phyloP scores from a whole-genome alignment of 2,329 filamentous ascomycete genomes.

The Xylaria sp. region DNA sequence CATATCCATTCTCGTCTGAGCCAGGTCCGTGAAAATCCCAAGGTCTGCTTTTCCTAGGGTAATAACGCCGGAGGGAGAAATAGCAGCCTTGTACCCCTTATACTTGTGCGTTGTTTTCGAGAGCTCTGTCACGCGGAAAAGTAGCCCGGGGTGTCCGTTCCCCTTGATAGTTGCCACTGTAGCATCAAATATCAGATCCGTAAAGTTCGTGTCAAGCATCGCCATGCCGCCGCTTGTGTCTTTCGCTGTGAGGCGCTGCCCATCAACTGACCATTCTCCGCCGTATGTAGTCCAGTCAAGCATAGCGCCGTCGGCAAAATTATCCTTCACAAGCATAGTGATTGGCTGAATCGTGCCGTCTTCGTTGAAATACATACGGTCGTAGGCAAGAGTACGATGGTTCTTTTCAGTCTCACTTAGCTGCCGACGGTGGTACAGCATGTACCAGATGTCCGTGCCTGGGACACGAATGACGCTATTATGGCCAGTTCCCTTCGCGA shows the following conservation, averaged over 20 bases:
- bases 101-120: constrained; percentile 37
- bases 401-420: constrained; percentile 55
- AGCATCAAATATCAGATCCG: constrained; percentile 47
- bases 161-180: constrained; percentile 40
- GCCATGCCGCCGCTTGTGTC: constrained; percentile 41
- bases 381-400: constrained; percentile 58
- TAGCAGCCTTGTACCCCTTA: constrained; percentile 28
- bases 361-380: constrained; percentile 58
- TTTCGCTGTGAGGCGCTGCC: constrained; percentile 41
- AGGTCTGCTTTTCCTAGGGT: constrained; percentile 28
- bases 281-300: constrained; percentile 50
- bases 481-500: constrained; percentile 53
- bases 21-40: constrained; percentile 21
- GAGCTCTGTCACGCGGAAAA: constrained; percentile 49
- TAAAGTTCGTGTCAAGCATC: constrained; percentile 51
- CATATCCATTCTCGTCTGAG: constrained; percentile 26
- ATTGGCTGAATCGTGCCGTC: constrained; percentile 55
- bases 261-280: constrained; percentile 44
- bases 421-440: constrained; percentile 58
- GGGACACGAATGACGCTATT: constrained; percentile 54
- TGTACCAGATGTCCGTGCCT: constrained; percentile 54
- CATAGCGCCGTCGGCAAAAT: constrained; percentile 54
- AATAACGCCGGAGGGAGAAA: constrained; percentile 24
- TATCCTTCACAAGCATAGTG: constrained; percentile 56
- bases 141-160: constrained; percentile 48